A percentile compares a stretch with the other conserved stretches of the same genome.
Evolutionary conservation across 2,329 filamentous ascomycete species (phyloP).

Genomic region (Pseudocercospora fuligena): DNA sequence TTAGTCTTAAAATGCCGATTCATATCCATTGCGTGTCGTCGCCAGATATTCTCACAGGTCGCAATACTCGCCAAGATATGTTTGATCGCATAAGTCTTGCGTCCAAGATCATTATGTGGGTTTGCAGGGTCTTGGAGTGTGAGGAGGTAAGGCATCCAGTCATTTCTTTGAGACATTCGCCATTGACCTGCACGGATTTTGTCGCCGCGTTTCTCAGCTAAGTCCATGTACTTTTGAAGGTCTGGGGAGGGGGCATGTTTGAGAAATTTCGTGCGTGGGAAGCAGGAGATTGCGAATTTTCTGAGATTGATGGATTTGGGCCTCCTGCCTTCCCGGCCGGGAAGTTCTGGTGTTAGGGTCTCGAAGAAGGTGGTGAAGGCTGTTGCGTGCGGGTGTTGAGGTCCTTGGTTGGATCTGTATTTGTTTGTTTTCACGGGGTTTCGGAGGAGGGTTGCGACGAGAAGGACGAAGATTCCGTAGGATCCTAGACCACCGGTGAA

Average conservation of each 20-base stretch:
- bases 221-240: conserved; percentile 15
- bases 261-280: conserved; percentile 47
- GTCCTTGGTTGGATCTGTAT: conserved; percentile 15
- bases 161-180: conserved; percentile 42
- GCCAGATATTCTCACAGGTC: background rate
- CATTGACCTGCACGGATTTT: conserved; percentile 41
- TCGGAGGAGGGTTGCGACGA: conserved; percentile 55
- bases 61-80: conserved; percentile 55
- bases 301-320: conserved; percentile 46
- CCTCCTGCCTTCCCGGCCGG: background rate
- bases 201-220: conserved; percentile 29
- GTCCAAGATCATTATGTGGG: conserved; percentile 61
- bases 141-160: conserved; percentile 46
- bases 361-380: conserved; percentile 21
- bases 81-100: conserved; percentile 53
- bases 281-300: conserved; percentile 55
- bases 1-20: background rate
- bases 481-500: conserved; percentile 57
- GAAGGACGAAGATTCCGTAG: conserved; percentile 62
- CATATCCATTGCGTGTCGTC: background rate
- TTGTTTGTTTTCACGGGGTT: background rate
- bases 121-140: conserved; percentile 65
- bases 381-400: background rate
- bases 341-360: background rate
- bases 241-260: conserved; percentile 31